Evolutionary conservation across 2,329 filamentous ascomycete species (phyloP), one percentile per base, ranked within the genome.

Genomic region (Xylariaceae sp.): DNA sequence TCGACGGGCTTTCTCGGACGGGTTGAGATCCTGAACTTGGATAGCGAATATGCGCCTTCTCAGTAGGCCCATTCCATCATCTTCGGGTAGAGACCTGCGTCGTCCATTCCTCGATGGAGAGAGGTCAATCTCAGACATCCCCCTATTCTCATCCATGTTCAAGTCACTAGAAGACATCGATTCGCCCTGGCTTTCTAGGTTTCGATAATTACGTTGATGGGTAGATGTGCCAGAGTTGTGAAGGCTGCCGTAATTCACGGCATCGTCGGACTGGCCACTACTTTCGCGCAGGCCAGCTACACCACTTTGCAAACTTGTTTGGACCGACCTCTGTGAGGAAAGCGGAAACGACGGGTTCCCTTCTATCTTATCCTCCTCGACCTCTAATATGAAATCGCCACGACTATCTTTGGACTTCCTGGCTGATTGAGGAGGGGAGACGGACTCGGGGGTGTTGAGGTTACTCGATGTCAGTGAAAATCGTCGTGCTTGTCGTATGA

Each of bases 11-110:
- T 92, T 92, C 56, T 90, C 86, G 6, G 78, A 70, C 43, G 80
- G 77, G 2, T 81, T 72, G 46, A 87, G 78, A 20, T 85, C 77
- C 62, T 80, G 79, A 21, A 81, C 77, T 69, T 91, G 88, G 59
- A 93, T 88, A 20, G 77, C 78, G 56, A 89, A 80, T 62, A 95
- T 91, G 59, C 84, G 84, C 61, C 77, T 80, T 65, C 90, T 81
- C 65, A 93, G 72, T 52, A 76, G 73, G 18, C 82, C 79, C 87
- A 91, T 93, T 44, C 90, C 90, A 77, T 95, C 90, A 67, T 93
- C 89, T 68, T 88, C 90, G 1, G 90, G 89, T 41, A 91, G 70
- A 41, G 70, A 57, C 44, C 65, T 61, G 40, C 59, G 60, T 44
- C 61, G 58, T 54, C 37, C 42, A 14, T 43, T 49, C 43, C 53